phyloP scores from a whole-genome alignment of 805 yeast genomes.

The Wickerhamomyces bovis region DNA sequence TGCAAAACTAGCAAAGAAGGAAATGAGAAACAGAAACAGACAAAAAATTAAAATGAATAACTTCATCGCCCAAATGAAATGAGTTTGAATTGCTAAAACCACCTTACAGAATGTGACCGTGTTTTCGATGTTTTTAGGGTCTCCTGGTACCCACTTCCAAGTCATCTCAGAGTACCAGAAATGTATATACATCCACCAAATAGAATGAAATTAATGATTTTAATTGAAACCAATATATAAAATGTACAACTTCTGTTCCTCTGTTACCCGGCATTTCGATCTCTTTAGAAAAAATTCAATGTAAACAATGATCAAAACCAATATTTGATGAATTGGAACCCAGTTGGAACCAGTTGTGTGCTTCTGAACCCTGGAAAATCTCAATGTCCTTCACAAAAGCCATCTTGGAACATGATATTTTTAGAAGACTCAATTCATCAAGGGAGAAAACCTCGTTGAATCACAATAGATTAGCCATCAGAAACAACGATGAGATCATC shows the following conservation, averaged over 20 bases:
- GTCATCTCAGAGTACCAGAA: background rate
- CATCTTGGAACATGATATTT: constrained; percentile 2
- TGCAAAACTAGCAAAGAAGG: constrained; percentile 60
- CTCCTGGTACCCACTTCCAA: background rate
- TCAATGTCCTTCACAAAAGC: constrained; percentile 9
- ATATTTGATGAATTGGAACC: too few species aligned
- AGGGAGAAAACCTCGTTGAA: background rate
- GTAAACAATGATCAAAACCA: background rate
- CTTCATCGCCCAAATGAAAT: constrained; percentile 50
- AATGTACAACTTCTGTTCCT: too few species aligned
- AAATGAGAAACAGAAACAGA: constrained; percentile 62
- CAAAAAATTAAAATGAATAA: constrained; percentile 70
- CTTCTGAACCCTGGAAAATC: background rate
- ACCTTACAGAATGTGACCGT: too few species aligned
- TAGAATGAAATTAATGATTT: background rate
- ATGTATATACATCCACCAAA: background rate
- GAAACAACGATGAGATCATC: constrained; percentile 16
- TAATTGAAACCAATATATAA: too few species aligned
- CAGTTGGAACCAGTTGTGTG: too few species aligned
- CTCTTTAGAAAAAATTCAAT: background rate
- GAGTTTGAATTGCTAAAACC: background rate
- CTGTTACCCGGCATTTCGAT: background rate
- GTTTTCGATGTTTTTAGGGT: background rate
- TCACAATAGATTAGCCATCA: constrained; percentile 15
- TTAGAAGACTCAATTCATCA: background rate